Evolutionary conservation across 228 moss, liverwort and hornwort species (phyloP), one percentile per base, ranked within the genome.

Genomic region (Sphagnum magellanicum): DNA sequence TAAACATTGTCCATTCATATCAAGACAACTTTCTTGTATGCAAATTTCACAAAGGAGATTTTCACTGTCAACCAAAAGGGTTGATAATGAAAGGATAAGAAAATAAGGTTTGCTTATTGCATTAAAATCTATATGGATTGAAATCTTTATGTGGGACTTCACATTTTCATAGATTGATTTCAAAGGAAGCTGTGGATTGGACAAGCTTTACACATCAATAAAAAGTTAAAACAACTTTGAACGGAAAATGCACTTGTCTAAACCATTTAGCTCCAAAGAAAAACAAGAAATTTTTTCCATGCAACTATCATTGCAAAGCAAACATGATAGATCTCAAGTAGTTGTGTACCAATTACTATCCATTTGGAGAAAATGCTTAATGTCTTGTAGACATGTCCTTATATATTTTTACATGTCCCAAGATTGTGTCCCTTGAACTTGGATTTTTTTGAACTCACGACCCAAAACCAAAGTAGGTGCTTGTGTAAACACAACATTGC

Each of bases 81-180:
- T 65, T 47, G 5, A 50, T 65, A 16, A 48, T 13, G 46, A 16
- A 12, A 17, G 64, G 64, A 6, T 3, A 12, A 10, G 64, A 65
- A 46, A n/a, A 5, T 12, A 61, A 62, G 6, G 67, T 68, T 5
- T 68, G 67, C 50, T 6, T 6, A 6, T 32, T 71, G 9, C 10
- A 48, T 5, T 62, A 71, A 16, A 49, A 4, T 16, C 48, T 71
- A 17, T 71, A 71, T 63, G 71, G 71, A 2, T 49, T 71, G 12
- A 71, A 71, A 16, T 63, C 63, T 73, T 0, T 73, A 67, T 4
- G 50, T 73, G 6, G 61, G 63, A 0, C 47, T 74, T 0, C 47
- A 57, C 1, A 55, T 74, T 17, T 17, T 17, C 17, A 0, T 17
- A 17, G 0, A 17, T 17, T 17, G 17, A 17, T 17, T 17, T 17